Base-by-base conservation (phyloP, 345 rosid genomes). In the Abelmoschus esculentus region DNA sequence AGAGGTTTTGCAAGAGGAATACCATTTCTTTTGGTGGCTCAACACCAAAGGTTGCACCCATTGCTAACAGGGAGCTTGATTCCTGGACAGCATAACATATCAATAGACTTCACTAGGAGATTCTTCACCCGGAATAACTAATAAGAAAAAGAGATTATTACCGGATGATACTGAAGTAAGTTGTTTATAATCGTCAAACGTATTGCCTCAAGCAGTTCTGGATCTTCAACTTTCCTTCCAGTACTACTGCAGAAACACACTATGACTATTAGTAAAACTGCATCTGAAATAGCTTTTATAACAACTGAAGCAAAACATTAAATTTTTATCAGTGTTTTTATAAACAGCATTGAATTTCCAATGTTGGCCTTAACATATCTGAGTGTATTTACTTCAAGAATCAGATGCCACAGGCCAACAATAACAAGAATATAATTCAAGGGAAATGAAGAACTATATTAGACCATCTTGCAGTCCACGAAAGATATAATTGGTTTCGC, bases 221-320 rank as follows among this genome's bases (percentile, higher is more conserved):
- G 93, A 64, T 91, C 99, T 36, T 88, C 96, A 59, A 95, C 88
- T 84, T 95, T 95, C 83, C 99, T 81, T 63, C 99, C 99, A 47
- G 90, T 90, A 76, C 74, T 82, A 69, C 99, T 95, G 85, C 80
- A 83, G 38, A 77, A 31, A 79, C 26, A 22, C 49, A 22, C 7
- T 26, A 58, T 5, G 6, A 36, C 40, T 63, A 54, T 61, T 52
- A 76, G 70, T 28, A 18, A 59, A 13, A 17, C 31, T 59, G 63
- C 40, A 58, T 29, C 29, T n/a, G 28, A 58, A 28, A 13, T 29
- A 29, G 38, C 17, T 58, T 14, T 63, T 13, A n/a, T 62, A 70
- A 56, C 22, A 70, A 36, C 52, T 52, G 18, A n/a, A 3, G 44
- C 1, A 42, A 0, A 42, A 42, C 47, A 46, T 22, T 22, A 22